phyloP scores from a whole-genome alignment of 176 grass and related monocot genomes.

The Zoysia japonica region DNA sequence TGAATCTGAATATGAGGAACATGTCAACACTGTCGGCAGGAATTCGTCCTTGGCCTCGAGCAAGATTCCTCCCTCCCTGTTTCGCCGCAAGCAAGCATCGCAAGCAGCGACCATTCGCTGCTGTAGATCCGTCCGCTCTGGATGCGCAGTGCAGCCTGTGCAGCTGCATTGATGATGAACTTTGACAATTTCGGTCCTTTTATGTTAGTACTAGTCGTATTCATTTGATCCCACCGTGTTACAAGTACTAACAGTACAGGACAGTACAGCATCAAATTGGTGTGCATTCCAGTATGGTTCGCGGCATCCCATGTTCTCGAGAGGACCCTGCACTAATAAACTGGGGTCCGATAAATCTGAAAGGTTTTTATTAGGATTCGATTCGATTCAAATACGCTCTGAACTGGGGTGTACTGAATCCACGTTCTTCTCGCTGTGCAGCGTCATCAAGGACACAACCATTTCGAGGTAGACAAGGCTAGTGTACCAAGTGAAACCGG shows the following conservation, averaged over 20 bases:
- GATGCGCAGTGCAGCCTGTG: not conserved
- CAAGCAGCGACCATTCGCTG: not conserved
- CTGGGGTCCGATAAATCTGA: no score
- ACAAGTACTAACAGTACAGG: no score
- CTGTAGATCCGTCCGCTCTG: not conserved
- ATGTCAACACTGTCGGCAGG: not conserved
- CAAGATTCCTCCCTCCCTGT: conserved; percentile 22
- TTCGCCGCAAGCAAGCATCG: conserved; percentile 3
- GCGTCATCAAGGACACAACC: not conserved
- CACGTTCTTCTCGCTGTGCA: no score
- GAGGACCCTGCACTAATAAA: no score
- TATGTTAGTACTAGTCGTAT: not conserved
- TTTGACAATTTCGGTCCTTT: conserved; percentile 3
- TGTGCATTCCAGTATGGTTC: no score
- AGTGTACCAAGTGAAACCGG: not conserved
- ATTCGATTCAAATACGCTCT: no score
- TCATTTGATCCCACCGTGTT: not conserved
- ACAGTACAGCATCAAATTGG: no score
- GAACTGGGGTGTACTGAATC: no score
- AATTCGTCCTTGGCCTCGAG: not conserved
- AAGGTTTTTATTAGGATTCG: no score
- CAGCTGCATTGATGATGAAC: not conserved
- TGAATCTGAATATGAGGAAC: not conserved
- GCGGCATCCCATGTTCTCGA: no score
- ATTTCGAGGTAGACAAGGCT: conserved; percentile 14